Base-by-base conservation (phyloP, 2,329 filamentous ascomycete species). In the Fusarium nanum region DNA sequence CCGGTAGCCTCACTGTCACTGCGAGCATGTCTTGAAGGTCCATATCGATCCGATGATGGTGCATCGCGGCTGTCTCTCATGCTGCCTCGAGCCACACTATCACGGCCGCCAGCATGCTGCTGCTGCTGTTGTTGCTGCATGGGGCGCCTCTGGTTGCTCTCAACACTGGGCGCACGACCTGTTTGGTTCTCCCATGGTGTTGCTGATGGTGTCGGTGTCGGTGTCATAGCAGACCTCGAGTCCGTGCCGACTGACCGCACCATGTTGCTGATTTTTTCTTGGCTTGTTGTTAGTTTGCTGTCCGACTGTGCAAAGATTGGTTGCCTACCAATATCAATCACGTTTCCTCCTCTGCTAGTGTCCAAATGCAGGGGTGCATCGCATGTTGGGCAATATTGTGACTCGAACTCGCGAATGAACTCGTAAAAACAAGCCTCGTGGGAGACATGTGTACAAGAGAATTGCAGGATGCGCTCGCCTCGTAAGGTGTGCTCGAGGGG, bases 371-470 rank as follows among this genome's bases (percentile, higher is more conserved):
- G 83, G 22, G 96, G 94, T 70, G 94, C 92, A 83, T 97, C 92
- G 81, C 96, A 99, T 71, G 93, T 92, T 28, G 96, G 96, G 81
- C 96, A 99, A 76, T 93, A 94, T 76, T 98, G 94, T 56, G 93
- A 93, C 73, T 98, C 94, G 63, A 95, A 92, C 77, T 98, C 95
- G 76, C 93, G 92, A 75, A 99, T 97, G 78, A 97, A 98, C 81
- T 99, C 96, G 82, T 98, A 98, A 79, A 99, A 98, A 82, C 96
- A 99, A 37, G 95, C 96, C 80, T 98, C 96, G 79, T 99, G 96
- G 13, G 95, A 94, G 64, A 99, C 95, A 81, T 99, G 96, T n/a
- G 91, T 89, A 81, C 96, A 99, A 8, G 94, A 97, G 76, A 99
- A 96, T 79, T 98, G 96, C 56, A 99, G 85, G 67, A 99, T 94